Percentiles rank a stretch among this genome's conserved stretches.
Evolutionary conservation across 1,139 yeast genomes (phyloP).

Genomic region (Yamadazyma atmosphaerica): DNA sequence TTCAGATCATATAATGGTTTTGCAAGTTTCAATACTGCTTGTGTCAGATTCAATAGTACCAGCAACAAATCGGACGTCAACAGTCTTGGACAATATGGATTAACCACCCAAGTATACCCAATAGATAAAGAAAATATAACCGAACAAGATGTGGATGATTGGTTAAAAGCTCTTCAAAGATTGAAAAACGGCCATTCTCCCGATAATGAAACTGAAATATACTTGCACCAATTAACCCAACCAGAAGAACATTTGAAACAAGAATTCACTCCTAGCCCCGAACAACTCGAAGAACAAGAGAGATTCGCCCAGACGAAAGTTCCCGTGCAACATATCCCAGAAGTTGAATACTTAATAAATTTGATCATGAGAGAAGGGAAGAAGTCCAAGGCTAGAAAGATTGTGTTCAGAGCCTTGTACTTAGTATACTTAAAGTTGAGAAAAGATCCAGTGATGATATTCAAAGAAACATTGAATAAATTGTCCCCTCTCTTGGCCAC

Average conservation of each 20-base stretch:
- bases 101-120: slow-evolving; percentile 42
- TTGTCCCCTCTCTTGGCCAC: slow-evolving; percentile 85
- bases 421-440: slow-evolving; percentile 72
- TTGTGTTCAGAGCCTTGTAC: slow-evolving; percentile 76
- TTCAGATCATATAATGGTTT: neutral
- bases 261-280: slow-evolving; percentile 54
- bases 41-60: slow-evolving; percentile 8
- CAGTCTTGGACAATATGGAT: slow-evolving; percentile 14
- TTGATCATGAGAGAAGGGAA: slow-evolving; percentile 92
- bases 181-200: slow-evolving; percentile 41
- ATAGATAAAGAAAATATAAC: slow-evolving; percentile 36
- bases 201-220: slow-evolving; percentile 43
- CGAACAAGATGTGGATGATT: slow-evolving; percentile 64
- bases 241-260: slow-evolving; percentile 39
- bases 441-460: slow-evolving; percentile 72
- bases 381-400: slow-evolving; percentile 76
- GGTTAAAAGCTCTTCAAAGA: slow-evolving; percentile 62
- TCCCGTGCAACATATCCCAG: slow-evolving; percentile 67
- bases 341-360: slow-evolving; percentile 75
- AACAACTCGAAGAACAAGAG: slow-evolving; percentile 58
- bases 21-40: neutral
- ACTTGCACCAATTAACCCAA: slow-evolving; percentile 37
- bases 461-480: slow-evolving; percentile 73
- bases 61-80: slow-evolving; percentile 7
- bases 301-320: slow-evolving; percentile 51